Base-by-base conservation (phyloP, 2,329 filamentous ascomycete genomes). In the Stagonosporopsis tanaceti region DNA sequence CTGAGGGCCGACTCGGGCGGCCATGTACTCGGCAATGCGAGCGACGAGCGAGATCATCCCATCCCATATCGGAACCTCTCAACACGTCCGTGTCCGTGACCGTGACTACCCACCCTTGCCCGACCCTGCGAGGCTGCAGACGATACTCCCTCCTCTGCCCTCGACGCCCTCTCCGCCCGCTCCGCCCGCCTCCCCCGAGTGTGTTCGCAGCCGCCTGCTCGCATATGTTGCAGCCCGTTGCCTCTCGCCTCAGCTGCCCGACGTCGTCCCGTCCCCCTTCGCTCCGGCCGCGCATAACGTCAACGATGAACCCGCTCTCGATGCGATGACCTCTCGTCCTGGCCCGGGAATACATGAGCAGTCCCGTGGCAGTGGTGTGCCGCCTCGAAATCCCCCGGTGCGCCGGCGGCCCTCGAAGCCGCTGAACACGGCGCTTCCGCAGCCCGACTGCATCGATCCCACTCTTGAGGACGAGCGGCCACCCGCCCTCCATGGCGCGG, bases 271-370 rank as follows among this genome's bases (percentile, higher is more conserved):
- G 38, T 47, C 48, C 50, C 61, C 63, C 60, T 60, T 57, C 55
- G 46, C 51, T 57, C 64, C 64, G 64, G 54, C 62, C 65, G 65
- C 66, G 63, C 69, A 68, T 62, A 65, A 62, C 60, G 53, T 54
- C 72, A 70, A 76, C 70, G 68, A 78, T 76, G 76, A 71, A 70
- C 72, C 67, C 70, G 72, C 71, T 66, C 65, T 70, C 65, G 62
- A 71, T 77, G 76, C 75, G 66, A 78, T 78, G 76, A 78, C 69
- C 76, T 77, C 76, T 71, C 75, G 76, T 75, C 73, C 75, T 76
- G 73, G 71, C 67, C 70, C 68, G 70, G 74, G 74, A 68, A 71
- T 72, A 62, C 74, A 70, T 66, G 71, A 75, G 65, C 76, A 76
- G 65, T 73, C 65, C 62, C 67, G 71, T 63, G 73, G 68, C 63